Base-by-base conservation (phyloP, 345 rosid genomes). In the Zanthoxylum bungeanum region DNA sequence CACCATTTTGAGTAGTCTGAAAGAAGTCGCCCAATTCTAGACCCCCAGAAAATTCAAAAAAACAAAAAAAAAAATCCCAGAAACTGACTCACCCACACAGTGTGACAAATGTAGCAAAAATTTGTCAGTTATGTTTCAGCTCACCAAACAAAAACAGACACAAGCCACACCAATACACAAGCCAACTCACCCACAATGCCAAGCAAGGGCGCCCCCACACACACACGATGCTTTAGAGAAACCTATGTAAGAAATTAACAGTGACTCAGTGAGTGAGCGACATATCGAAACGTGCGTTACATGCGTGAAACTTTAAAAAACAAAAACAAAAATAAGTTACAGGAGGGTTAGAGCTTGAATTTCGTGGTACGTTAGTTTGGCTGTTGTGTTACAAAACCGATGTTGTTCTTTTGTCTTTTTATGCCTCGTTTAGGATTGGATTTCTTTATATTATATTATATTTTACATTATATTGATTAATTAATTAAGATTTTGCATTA, bases 61-160 rank as follows among this genome's bases (percentile, higher is more conserved):
- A 12, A 42, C 4, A 14, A 42, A 42, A 42, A 42, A 3, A 42
- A 42, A 56, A 69, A 21, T 42, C 63, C 42, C 42, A 28, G 72
- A 57, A 42, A 30, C 64, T 28, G 42, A 69, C 17, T 28, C n/a
- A 39, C 11, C 27, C 25, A 28, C 12, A 56, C 25, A 30, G 7
- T 40, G 53, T 30, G 55, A 42, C 33, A 42, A 57, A 69, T 69
- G 73, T 44, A n/a, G 10, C 4, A 57, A 12, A 57, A 27, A 69
- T 25, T 25, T 42, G 44, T 69, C 73, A 69, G 73, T 56, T 69
- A 57, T n/a, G 40, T 42, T 69, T 69, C 4, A 57, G 64, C 64
- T 69, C 3, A 55, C 72, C 52, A 25, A 25, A 68, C 63, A 57
- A 31, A 69, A 42, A 42, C 30, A 42, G 40, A 69, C 53, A 56